These are phyloP conservation scores for Mycena maculata DNA, from an alignment of 768 basidiomycete genomes.

Conservation along the genomic window DNA sequence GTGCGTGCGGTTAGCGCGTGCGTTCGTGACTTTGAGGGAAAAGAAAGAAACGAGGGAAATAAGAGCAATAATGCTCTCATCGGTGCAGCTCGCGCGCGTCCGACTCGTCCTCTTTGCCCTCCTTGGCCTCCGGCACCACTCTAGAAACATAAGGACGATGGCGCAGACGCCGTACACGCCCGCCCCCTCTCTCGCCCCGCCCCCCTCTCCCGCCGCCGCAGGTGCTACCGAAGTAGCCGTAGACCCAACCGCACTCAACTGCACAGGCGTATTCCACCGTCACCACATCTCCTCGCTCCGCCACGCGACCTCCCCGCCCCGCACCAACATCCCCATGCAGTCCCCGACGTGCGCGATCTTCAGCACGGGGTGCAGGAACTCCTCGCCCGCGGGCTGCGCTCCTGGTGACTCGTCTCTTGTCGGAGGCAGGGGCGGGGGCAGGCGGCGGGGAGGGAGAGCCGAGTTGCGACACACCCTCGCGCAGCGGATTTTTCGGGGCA, in stretches of 20 bases:
- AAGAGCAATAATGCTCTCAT: slow-evolving; percentile 88
- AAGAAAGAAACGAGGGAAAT: no score
- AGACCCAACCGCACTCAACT: slow-evolving; percentile 51
- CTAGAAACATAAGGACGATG: not conserved
- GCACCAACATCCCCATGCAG: slow-evolving; percentile 88
- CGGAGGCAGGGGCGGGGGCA: no score
- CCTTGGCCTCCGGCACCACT: not conserved
- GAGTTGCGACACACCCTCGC: no score
- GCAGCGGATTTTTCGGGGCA: no score
- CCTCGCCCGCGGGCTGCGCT: no score
- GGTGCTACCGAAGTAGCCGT: not conserved
- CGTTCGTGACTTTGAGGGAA: no score
- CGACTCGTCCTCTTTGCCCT: slow-evolving; percentile 66
- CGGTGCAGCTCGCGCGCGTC: slow-evolving; percentile 76
- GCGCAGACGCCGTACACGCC: slow-evolving; percentile 28
- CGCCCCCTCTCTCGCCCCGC: slow-evolving; percentile 34
- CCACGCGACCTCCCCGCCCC: slow-evolving; percentile 84
- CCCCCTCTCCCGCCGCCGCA: not conserved
- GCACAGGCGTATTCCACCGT: slow-evolving; percentile 62
- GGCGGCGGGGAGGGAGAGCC: no score
- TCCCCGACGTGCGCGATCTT: slow-evolving; percentile 89
- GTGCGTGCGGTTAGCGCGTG: no score
- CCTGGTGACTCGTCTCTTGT: no score
- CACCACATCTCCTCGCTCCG: slow-evolving; percentile 96
- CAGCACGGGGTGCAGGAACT: no score